These are phyloP conservation scores for Penicillium sp. DNA, from an alignment of 2,329 filamentous ascomycete species.

Conservation along the genomic window DNA sequence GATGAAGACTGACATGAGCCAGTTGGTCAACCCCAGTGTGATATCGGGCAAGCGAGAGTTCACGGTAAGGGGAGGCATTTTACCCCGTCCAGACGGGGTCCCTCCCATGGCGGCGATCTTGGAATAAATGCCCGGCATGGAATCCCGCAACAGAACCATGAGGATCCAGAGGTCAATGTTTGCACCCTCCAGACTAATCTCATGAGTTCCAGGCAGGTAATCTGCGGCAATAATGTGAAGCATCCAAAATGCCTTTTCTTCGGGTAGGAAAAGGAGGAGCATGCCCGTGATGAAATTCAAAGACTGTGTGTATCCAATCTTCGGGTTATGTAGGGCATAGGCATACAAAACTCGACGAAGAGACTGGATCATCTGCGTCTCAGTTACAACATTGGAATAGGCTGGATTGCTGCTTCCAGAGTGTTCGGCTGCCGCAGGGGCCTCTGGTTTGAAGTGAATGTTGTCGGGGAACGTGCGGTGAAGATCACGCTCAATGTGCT, in stretches of 20 bases:
- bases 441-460: constrained; percentile 76
- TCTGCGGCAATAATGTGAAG: constrained; percentile 87
- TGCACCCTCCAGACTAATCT: constrained; percentile 83
- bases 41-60: constrained; percentile 74
- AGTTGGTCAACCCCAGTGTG: constrained; percentile 87
- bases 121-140: constrained; percentile 79
- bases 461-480: constrained; percentile 96
- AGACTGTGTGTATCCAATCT: constrained; percentile 92
- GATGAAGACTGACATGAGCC: constrained; percentile 98
- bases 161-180: constrained; percentile 93
- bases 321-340: constrained; percentile 86
- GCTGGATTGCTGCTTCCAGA: constrained; percentile 40
- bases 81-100: constrained; percentile 36
- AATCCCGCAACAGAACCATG: constrained; percentile 82
- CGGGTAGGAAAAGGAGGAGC: constrained; percentile 83
- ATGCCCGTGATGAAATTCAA: constrained; percentile 93
- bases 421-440: constrained; percentile 17
- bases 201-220: constrained; percentile 89
- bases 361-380: constrained; percentile 77
- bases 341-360: constrained; percentile 84
- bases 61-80: constrained; percentile 45
- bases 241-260: constrained; percentile 91
- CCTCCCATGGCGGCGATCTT: constrained; percentile 76
- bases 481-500: constrained; percentile 90
- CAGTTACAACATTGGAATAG: constrained; percentile 47